A percentile compares a stretch with the other conserved stretches of the same genome.
phyloP scores from a whole-genome alignment of 2,329 filamentous ascomycete genomes.

The Didymella exigua region DNA sequence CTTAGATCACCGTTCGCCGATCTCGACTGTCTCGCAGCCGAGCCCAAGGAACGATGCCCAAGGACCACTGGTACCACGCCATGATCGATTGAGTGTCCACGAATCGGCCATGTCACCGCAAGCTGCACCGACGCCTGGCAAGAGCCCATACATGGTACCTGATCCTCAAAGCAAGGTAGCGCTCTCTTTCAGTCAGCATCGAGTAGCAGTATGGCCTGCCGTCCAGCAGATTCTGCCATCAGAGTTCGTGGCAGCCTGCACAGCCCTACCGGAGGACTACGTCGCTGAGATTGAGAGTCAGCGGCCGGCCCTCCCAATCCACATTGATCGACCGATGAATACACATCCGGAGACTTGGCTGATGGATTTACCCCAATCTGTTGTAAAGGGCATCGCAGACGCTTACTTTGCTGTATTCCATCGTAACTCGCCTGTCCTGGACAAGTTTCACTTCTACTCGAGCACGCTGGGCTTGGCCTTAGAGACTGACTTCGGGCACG shows the following conservation, averaged over 20 bases:
- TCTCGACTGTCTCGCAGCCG: conserved; percentile 35
- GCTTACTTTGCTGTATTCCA: conserved; percentile 62
- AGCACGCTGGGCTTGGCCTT: conserved; percentile 57
- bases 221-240: conserved; percentile 52
- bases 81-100: conserved; percentile 28
- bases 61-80: conserved; percentile 16
- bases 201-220: conserved; percentile 57
- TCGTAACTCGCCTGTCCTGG: conserved; percentile 59
- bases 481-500: conserved; percentile 58
- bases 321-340: conserved; percentile 42
- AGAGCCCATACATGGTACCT: conserved; percentile 25
- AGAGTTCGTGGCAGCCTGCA: conserved; percentile 46
- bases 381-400: conserved; percentile 59
- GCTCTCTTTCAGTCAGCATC: conserved; percentile 59
- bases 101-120: conserved; percentile 37
- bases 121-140: conserved; percentile 32
- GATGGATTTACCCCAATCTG: conserved; percentile 54
- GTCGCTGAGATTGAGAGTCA: conserved; percentile 57
- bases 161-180: conserved; percentile 37
- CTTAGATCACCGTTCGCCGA: conserved; percentile 36
- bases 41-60: conserved; percentile 30
- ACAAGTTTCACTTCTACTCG: conserved; percentile 59
- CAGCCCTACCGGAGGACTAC: conserved; percentile 55
- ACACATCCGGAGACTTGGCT: conserved; percentile 50
- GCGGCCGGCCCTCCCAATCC: conserved; percentile 52